Evolutionary conservation across 2,329 filamentous ascomycete species (phyloP).

Genomic region (Penicillium sp.): DNA sequence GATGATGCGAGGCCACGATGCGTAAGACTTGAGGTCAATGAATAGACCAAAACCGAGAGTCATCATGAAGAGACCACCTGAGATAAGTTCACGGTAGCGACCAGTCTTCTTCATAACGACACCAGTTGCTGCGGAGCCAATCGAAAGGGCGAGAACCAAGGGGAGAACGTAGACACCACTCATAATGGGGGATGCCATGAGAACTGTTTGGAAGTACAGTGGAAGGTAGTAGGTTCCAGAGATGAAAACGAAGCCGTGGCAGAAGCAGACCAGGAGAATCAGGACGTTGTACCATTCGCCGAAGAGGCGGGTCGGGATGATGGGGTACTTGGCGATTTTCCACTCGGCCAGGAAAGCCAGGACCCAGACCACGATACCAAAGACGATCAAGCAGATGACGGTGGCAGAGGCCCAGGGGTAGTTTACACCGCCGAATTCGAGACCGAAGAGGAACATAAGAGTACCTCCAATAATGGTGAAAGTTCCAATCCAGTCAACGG

Average conservation of each 20-base stretch:
- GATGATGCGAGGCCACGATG: constrained; percentile 51
- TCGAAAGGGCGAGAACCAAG: constrained; percentile 65
- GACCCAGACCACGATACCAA: constrained; percentile 63
- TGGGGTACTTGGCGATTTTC: constrained; percentile 71
- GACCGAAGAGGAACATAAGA: constrained; percentile 80
- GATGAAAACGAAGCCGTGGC: constrained; percentile 77
- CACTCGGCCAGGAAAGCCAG: constrained; percentile 74
- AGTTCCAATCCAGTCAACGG: constrained; percentile 65
- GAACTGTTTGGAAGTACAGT: constrained; percentile 78
- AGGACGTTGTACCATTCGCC: constrained; percentile 64
- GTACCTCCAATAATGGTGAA: constrained; percentile 71
- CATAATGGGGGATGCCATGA: constrained; percentile 66
- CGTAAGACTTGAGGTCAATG: constrained; percentile 57
- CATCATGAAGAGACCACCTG: constrained; percentile 58
- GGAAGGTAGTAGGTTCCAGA: constrained; percentile 77
- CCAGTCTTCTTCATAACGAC: constrained; percentile 74
- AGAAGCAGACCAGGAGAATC: constrained; percentile 65
- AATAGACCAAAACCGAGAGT: constrained; percentile 67
- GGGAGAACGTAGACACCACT: constrained; percentile 75
- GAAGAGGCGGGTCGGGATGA: constrained; percentile 76
- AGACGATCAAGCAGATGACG: constrained; percentile 75
- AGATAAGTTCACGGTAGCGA: constrained; percentile 63
- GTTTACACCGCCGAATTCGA: constrained; percentile 77
- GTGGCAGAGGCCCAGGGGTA: constrained; percentile 74
- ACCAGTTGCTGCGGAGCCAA: constrained; percentile 61